Evolutionary conservation across 495 filamentous ascomycete genomes (phyloP), one percentile per base, ranked within the genome.

Genomic region (Hyaloscypha variabilis): DNA sequence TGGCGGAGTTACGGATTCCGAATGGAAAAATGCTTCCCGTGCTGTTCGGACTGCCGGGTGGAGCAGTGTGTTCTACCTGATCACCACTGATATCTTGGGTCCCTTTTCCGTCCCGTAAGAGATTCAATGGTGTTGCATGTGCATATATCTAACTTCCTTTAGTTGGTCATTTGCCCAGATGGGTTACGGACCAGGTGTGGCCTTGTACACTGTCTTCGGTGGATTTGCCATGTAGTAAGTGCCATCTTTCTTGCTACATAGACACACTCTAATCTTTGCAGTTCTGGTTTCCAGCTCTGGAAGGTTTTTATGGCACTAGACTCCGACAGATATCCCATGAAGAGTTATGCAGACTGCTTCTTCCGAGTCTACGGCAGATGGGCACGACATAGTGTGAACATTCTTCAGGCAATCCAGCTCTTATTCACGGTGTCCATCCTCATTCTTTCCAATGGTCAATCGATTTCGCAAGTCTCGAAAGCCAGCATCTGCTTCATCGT

Each of bases 291-390:
- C 58, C 69, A 71, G 52, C 77, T 85, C 19, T 90, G 83, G 83
- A 80, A 81, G 61, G 74, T 84, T 59, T 88, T 84, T 71, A 71
- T 88, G 65, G 79, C 78, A n/a, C 64, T 88, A 53, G 86, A 90
- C 70, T 86, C 82, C n/a, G 75, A 83, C 60, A 67, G 76, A 23
- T 88, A 80, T 68, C 87, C 87, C 0, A 71, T 71, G 69, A 74
- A 82, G n/a, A 84, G 79, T 60, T 90, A 85, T 69, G 86, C 84
- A 42, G 87, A 90, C 72, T 75, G 85, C 13, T 85, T 80, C 51
- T 86, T 83, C 71, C 79, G 87, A 42, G 76, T 85, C 30, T 83
- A 79, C 57, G 87, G 87, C 6, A 56, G 70, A 11, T 72, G 70
- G 49, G 78, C 81, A 8, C 84, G 87, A 21, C 77, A 87, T 67